These are phyloP conservation scores for Fraxinus platypoda DNA, from an alignment of 305 asterid genomes.

Conservation along the genomic window DNA sequence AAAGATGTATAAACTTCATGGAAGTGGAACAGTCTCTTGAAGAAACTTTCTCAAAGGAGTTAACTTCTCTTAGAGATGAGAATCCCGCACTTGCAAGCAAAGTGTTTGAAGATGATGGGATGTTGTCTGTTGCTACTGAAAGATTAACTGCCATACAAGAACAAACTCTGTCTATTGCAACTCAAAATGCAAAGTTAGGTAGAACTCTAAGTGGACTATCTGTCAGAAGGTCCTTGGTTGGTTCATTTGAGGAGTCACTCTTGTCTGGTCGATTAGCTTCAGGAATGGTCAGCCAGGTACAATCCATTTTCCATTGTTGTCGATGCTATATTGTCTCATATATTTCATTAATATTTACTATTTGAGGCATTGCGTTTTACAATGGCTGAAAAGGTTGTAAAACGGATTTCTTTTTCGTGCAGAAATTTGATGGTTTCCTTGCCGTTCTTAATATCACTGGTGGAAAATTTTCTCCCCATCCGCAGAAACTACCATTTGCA, in stretches of 20 bases:
- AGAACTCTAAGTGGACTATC: slow-evolving; percentile 64
- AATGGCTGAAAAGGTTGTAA: not conserved
- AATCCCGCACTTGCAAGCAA: slow-evolving; percentile 23
- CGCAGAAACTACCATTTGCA: slow-evolving; percentile 85
- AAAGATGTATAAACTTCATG: slow-evolving; percentile 52
- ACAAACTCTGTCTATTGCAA: slow-evolving; percentile 29
- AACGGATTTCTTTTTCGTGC: slow-evolving; percentile 24
- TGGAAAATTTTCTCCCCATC: slow-evolving; percentile 77
- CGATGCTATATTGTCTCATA: slow-evolving; percentile 16
- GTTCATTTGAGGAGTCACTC: slow-evolving; percentile 91
- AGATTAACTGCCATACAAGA: slow-evolving; percentile 38
- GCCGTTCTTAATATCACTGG: slow-evolving; percentile 80
- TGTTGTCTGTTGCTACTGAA: slow-evolving; percentile 42
- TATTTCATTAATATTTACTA: not conserved
- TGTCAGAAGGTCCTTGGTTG: slow-evolving; percentile 80
- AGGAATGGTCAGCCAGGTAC: slow-evolving; percentile 65
- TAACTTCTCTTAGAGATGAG: slow-evolving; percentile 39
- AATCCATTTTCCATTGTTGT: not conserved
- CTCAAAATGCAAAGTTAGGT: slow-evolving; percentile 54
- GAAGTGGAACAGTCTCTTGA: slow-evolving; percentile 74
- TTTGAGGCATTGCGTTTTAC: slow-evolving; percentile 1
- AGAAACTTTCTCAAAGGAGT: slow-evolving; percentile 43
- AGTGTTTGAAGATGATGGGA: slow-evolving; percentile 47
- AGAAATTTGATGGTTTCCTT: slow-evolving; percentile 89
- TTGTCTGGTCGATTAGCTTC: slow-evolving; percentile 89